Base-by-base conservation (phyloP, 495 filamentous ascomycete genomes). In the Xylaria cubensis region DNA sequence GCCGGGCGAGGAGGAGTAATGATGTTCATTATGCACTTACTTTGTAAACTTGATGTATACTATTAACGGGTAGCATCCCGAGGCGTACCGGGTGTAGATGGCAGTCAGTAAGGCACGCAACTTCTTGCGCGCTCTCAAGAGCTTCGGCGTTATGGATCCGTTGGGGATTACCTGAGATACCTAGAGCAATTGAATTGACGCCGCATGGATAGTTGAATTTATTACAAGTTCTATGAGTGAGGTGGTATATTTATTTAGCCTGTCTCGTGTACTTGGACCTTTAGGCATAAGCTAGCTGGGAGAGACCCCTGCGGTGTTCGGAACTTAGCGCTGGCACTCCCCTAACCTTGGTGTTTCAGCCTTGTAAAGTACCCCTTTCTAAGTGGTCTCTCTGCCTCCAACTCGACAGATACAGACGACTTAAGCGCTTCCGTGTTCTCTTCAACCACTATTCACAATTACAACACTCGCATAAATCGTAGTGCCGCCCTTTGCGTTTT, bases 1-100 rank as follows among this genome's bases (percentile, higher is more conserved):
- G 3, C 79, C 78, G 39, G 76, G 69, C 2, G 79, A 76, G 51
- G 75, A 78, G 41, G 74, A 72, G 70, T 79, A 15, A 46, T 6
- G 24, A 41, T 64, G 19, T 44, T 32, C 29, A 59, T 55, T 44
- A 42, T 62, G 17, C 39, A 56, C 51, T 63, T 44, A 36, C 26
- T 61, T 56, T 48, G 17, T 74, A 44, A 32, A 64, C 41, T 19
- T 36, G 44, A 59, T 67, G 50, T 58, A 66, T 55, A 41, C 46
- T 48, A 71, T 42, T 58, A 13, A 67, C 19, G 32, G 41, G 58
- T 26, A 41, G 32, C 36, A 58, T 36, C 26, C 21, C 24, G 19
- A 34, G 69, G 66, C 69, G 72, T 58, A 61, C 21, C 6, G 56
- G 67, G 41, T 39, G 48, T 71, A 64, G 56, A 70, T 46, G 68